Base-by-base conservation (phyloP, 257 asterid species). In the Eustoma russellianum region DNA sequence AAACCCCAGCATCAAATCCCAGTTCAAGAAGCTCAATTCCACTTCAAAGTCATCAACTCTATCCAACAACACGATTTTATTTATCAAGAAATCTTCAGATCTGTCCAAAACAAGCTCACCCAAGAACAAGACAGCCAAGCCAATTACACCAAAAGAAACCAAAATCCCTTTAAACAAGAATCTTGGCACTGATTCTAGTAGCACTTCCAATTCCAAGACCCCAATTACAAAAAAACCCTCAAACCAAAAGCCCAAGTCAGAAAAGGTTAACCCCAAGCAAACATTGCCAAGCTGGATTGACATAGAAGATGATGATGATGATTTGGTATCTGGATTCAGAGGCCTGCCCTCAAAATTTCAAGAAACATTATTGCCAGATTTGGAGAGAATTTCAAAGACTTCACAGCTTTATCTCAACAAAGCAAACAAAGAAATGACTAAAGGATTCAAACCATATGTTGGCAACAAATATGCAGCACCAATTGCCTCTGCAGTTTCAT, bases 401-500 rank as follows among this genome's bases (percentile, higher is more conserved):
- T 91, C 96, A 3, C 50, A 68, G 52, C 66, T 53, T 3, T 87
- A 91, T 65, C 70, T 82, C 64, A 82, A 66, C 13, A 74, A 33
- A 56, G 86, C 86, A 77, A 91, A 87, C 76, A 82, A 82, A 59
- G 84, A 84, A 52, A 75, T 91, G 60, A 80, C 95, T 0, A 84
- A 49, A 53, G 89, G 85, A 3, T 81, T 87, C 74, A 87, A 91
- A 53, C 93, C 98, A 17, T 71, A 77, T 33, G 92, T 91, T 1
- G 97, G 98, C 43, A 75, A 76, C 74, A 82, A 82, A 56, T 91
- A 91, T 46, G 98, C 98, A 3, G 54, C 95, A 49, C 74, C 77
- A 0, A 74, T 84, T 9, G 94, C 95, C 5, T 79, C 97, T 0
- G 15, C 80, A 6, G 70, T 70, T 62, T 84, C 88, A 1, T 72